These are phyloP conservation scores for Marchantia polymorpha DNA, from an alignment of 225 moss, liverwort and hornwort genomes.

Conservation along the genomic window DNA sequence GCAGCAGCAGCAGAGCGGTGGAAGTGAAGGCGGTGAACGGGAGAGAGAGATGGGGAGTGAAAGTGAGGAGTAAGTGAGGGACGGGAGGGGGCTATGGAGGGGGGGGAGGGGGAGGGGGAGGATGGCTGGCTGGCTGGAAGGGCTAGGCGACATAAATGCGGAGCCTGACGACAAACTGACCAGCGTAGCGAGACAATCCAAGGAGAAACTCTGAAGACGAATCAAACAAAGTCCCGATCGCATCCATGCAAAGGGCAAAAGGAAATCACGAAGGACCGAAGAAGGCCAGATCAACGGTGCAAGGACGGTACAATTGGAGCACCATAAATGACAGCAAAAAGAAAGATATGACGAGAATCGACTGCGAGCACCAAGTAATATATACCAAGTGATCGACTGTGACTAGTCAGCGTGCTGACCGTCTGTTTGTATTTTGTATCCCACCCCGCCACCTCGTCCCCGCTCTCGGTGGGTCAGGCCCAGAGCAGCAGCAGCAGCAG, in stretches of 20 bases:
- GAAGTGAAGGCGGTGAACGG: too few species aligned
- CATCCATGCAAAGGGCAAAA: not conserved
- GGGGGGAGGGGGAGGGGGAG: too few species aligned
- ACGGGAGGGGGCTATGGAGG: too few species aligned
- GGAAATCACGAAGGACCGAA: not conserved
- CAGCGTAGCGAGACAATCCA: not conserved
- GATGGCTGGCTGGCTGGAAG: not conserved
- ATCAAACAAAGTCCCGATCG: not conserved
- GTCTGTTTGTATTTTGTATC: not conserved
- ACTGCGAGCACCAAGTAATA: not conserved
- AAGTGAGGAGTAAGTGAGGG: too few species aligned
- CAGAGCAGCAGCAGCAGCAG: too few species aligned
- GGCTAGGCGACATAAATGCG: not conserved
- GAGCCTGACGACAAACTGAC: not conserved
- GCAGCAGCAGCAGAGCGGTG: not conserved
- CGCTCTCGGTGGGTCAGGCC: too few species aligned
- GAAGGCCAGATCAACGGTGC: not conserved
- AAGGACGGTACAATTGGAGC: slow-evolving; percentile 1
- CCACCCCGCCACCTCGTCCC: not conserved
- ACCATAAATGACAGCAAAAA: not conserved
- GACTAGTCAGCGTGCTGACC: too few species aligned
- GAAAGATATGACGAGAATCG: not conserved
- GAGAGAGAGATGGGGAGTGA: too few species aligned
- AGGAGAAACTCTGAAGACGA: slow-evolving; percentile 6
- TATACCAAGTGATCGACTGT: too few species aligned